A percentile compares a stretch with the other conserved stretches of the same genome.
Conservation (phyloP, 768 basidiomycete species). For the Termitomyces heimii region DNA sequence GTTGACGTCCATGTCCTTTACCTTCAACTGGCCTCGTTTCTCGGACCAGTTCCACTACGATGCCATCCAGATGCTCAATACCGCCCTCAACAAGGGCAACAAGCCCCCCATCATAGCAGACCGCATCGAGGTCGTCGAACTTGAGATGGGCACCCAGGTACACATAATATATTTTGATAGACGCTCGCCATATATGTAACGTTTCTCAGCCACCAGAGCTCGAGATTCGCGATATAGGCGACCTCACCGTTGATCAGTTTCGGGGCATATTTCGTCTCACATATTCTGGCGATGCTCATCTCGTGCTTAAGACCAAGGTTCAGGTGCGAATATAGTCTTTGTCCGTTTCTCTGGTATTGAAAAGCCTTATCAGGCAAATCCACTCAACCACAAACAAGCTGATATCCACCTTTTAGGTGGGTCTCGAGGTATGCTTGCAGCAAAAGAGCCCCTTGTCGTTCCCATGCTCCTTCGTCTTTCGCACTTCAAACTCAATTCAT, state of each 20-base stretch:
- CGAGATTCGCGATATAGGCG: slow-evolving; percentile 96
- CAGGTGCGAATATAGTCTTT: slow-evolving; percentile 49
- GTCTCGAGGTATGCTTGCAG: slow-evolving; percentile 85
- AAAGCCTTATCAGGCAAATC: slow-evolving; percentile 67
- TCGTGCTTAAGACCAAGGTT: slow-evolving; percentile 85
- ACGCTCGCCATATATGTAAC: slow-evolving; percentile 1
- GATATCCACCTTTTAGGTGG: slow-evolving; percentile 85
- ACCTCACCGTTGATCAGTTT: slow-evolving; percentile 92
- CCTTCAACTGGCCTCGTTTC: slow-evolving; percentile 96
- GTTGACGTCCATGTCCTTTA: slow-evolving; percentile 61
- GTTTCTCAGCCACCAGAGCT: slow-evolving; percentile 84
- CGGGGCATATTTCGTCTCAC: slow-evolving; percentile 94
- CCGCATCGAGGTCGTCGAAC: slow-evolving; percentile 93
- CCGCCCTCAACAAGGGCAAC: slow-evolving; percentile 94
- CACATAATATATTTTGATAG: not conserved
- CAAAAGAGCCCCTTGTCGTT: slow-evolving; percentile 91
- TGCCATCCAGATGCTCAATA: slow-evolving; percentile 95
- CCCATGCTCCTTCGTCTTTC: slow-evolving; percentile 97
- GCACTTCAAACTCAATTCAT: slow-evolving; percentile 90
- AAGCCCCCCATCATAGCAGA: slow-evolving; percentile 98
- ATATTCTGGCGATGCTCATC: slow-evolving; percentile 91
- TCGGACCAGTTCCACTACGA: slow-evolving; percentile 95
- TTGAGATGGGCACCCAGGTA: slow-evolving; percentile 99
- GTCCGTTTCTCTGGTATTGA: not conserved
- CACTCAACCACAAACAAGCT: slow-evolving; percentile 86